These are phyloP conservation scores for Rhizopus stolonifer DNA, from an alignment of 371 early-diverging fungal species.

Conservation along the genomic window DNA sequence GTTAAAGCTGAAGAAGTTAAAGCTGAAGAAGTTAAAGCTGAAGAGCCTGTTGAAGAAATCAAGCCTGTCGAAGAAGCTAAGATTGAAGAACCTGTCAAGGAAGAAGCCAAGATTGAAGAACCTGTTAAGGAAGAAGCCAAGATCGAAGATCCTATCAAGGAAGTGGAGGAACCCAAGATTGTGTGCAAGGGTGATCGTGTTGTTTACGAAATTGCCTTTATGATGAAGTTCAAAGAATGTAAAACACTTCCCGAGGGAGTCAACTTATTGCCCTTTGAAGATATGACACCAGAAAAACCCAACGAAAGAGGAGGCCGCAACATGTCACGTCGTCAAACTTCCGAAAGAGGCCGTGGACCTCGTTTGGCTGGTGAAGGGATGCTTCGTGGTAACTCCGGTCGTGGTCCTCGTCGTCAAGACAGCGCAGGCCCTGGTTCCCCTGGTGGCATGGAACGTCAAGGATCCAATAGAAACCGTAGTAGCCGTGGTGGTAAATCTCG, in stretches of 20 bases:
- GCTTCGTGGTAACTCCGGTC: conserved; percentile 45
- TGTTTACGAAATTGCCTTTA: conserved; percentile 71
- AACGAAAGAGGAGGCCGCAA: conserved; percentile 22
- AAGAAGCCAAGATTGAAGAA: conserved; percentile 8
- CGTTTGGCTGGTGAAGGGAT: conserved; percentile 45
- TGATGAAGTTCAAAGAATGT: conserved; percentile 71
- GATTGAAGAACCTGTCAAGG: too few relatives aligned
- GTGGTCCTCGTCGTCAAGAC: conserved; percentile 49
- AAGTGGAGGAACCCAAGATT: conserved; percentile 1
- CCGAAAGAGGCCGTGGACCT: conserved; percentile 61
- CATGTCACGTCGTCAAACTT: conserved; percentile 57
- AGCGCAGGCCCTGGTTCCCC: conserved; percentile 46
- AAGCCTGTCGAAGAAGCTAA: conserved; percentile 10
- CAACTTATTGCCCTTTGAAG: conserved; percentile 40
- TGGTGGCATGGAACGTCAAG: conserved; percentile 58
- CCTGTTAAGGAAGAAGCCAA: conserved; percentile 10
- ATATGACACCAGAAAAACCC: conserved; percentile 56
- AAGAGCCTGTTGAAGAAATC: too few relatives aligned
- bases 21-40: conserved; percentile 26
- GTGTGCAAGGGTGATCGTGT: conserved; percentile 29
- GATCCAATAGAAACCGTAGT: conserved; percentile 47
- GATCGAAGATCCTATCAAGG: conserved; percentile 12
- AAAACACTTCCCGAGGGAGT: not conserved
- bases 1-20: conserved; percentile 13
- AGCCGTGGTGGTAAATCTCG: conserved; percentile 57